Conservation (phyloP, 2,329 filamentous ascomycete species). For the Cytospora mali region DNA sequence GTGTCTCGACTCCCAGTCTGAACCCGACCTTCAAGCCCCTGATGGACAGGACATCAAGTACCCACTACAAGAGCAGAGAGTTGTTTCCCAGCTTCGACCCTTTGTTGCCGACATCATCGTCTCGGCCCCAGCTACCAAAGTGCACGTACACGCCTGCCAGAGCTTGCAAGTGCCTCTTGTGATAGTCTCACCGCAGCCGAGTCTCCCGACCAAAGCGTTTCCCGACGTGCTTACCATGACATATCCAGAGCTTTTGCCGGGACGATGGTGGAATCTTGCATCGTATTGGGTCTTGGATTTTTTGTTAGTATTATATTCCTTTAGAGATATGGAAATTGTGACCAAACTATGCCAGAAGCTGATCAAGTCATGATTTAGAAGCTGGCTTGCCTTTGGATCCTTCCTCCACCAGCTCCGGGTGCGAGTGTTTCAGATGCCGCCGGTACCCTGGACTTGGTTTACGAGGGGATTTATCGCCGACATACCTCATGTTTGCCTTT, state of each 20-base stretch:
- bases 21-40: not conserved
- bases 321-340: not conserved
- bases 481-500: slow-evolving; percentile 2
- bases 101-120: slow-evolving; percentile 6
- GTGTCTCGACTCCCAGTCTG: not conserved
- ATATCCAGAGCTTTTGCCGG: not conserved
- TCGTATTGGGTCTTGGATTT: slow-evolving; percentile 1
- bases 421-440: not conserved
- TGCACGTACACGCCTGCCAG: slow-evolving; percentile 3
- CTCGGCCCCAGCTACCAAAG: slow-evolving; percentile 1
- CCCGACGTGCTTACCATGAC: slow-evolving; percentile 3
- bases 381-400: not conserved
- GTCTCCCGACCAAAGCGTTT: not conserved
- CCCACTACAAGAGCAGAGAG: not conserved
- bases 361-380: not conserved
- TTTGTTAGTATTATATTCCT: not conserved
- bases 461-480: not conserved
- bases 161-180: slow-evolving; percentile 9
- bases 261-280: not conserved
- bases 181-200: slow-evolving; percentile 2
- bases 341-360: not conserved
- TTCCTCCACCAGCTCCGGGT: not conserved
- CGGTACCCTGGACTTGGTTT: not conserved
- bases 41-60: not conserved
- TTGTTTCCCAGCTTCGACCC: not conserved